These are phyloP conservation scores for Cyamopsis tetragonoloba DNA, from an alignment of 306 rosid species.

Conservation along the genomic window DNA sequence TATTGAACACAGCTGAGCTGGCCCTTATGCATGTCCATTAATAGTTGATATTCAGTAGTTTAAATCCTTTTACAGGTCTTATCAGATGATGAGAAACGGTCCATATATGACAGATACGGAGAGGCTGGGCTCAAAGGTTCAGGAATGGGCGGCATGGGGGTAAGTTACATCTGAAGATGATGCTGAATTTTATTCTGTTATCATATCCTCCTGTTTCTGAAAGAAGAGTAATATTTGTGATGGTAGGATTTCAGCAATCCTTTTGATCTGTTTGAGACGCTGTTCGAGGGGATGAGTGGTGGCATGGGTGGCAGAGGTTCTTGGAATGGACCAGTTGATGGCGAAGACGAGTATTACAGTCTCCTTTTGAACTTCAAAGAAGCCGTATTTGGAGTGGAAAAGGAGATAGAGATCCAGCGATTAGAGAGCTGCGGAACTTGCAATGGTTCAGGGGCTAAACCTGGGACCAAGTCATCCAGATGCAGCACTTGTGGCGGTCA, in stretches of 20 bases:
- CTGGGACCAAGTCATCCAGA: conserved; percentile 78
- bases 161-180: conserved; percentile 41
- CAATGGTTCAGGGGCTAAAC: conserved; percentile 92
- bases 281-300: conserved; percentile 45
- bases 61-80: conserved; percentile 61
- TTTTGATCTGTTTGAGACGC: conserved; percentile 46
- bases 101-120: conserved; percentile 85
- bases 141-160: conserved; percentile 87
- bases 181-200: not conserved
- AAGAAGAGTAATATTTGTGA: not conserved
- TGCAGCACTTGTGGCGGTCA: conserved; percentile 96
- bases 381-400: conserved; percentile 93
- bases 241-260: conserved; percentile 46
- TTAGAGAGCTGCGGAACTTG: conserved; percentile 91
- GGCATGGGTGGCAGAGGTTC: conserved; percentile 40
- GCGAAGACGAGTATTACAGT: conserved; percentile 77
- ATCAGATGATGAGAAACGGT: conserved; percentile 90
- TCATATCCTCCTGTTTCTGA: conserved; percentile 12
- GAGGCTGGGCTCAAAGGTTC: conserved; percentile 97
- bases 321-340: conserved; percentile 45
- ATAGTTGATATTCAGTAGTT: conserved; percentile 15
- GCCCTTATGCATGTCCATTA: not conserved
- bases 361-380: conserved; percentile 84
- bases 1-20: conserved; percentile 20
- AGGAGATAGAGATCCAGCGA: conserved; percentile 85